Evolutionary conservation across 2,329 filamentous ascomycete genomes (phyloP).

Genomic region (Phyllosticta citriasiana): DNA sequence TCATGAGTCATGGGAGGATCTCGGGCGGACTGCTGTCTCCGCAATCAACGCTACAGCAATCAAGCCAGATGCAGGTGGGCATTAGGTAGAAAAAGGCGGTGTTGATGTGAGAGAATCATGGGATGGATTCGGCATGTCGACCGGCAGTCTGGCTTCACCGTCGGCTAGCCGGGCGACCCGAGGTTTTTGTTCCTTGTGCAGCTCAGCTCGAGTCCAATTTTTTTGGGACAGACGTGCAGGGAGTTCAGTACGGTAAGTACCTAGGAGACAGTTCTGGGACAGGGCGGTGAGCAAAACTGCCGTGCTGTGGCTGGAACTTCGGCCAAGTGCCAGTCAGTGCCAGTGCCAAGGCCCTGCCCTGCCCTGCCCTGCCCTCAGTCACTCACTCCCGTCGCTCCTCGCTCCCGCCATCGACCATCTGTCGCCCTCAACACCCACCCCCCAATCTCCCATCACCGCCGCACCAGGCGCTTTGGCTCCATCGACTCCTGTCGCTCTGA

Average conservation of each 20-base stretch:
- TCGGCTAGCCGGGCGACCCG: no score
- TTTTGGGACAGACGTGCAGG: neutral
- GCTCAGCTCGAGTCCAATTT: neutral
- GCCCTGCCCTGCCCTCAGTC: neutral
- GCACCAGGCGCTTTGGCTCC: conserved; percentile 5
- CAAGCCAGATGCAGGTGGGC: neutral
- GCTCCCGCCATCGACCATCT: neutral
- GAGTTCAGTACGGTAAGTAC: no score
- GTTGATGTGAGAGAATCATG: no score
- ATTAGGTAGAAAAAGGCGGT: no score
- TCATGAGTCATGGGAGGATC: neutral
- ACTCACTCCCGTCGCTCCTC: neutral
- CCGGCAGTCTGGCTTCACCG: no score
- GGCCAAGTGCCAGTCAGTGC: neutral
- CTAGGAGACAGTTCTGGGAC: no score
- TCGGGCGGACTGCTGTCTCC: neutral
- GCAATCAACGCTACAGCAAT: neutral
- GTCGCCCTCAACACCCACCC: neutral
- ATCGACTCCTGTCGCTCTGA: neutral
- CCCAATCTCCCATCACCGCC: neutral
- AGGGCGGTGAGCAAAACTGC: neutral
- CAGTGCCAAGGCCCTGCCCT: neutral
- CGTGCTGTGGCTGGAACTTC: neutral
- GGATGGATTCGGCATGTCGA: no score
- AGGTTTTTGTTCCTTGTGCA: no score